Conservation (phyloP, 805 yeast genomes). For the Metschnikowia cubensis region DNA sequence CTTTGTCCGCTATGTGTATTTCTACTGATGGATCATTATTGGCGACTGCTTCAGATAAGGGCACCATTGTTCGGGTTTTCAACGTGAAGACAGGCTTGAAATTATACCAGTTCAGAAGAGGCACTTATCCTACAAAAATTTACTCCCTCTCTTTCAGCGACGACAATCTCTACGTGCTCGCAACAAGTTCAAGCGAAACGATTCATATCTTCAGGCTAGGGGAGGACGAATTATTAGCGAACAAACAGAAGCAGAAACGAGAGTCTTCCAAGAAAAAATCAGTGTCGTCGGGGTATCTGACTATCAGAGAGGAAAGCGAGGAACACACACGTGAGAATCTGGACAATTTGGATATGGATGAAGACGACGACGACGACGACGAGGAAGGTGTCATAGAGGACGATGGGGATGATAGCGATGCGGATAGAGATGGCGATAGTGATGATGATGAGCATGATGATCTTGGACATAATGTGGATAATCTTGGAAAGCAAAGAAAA, state of each 20-base stretch:
- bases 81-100: constrained; percentile 59
- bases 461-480: constrained; percentile 19
- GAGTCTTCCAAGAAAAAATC: constrained; percentile 11
- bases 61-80: constrained; percentile 85
- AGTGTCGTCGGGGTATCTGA: constrained; percentile 17
- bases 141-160: constrained; percentile 71
- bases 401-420: constrained; percentile 21
- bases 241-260: constrained; percentile 31
- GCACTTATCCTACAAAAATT: constrained; percentile 79
- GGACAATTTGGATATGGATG: constrained; percentile 16
- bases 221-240: constrained; percentile 42
- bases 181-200: constrained; percentile 84
- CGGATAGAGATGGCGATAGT: constrained; percentile 27
- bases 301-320: constrained; percentile 24
- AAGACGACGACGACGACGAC: constrained; percentile 18
- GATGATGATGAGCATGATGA: constrained; percentile 18
- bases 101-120: constrained; percentile 74
- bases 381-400: constrained; percentile 21
- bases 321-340: constrained; percentile 6
- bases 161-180: constrained; percentile 69
- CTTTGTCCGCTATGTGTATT: constrained; percentile 62
- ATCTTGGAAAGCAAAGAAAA: constrained; percentile 29
- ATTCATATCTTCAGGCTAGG: constrained; percentile 85
- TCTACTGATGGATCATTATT: constrained; percentile 73
- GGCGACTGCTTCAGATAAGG: constrained; percentile 87